Evolutionary conservation across 176 grass and related monocot genomes (phyloP), one percentile per base, ranked within the genome.

Genomic region (Triticum urartu): DNA sequence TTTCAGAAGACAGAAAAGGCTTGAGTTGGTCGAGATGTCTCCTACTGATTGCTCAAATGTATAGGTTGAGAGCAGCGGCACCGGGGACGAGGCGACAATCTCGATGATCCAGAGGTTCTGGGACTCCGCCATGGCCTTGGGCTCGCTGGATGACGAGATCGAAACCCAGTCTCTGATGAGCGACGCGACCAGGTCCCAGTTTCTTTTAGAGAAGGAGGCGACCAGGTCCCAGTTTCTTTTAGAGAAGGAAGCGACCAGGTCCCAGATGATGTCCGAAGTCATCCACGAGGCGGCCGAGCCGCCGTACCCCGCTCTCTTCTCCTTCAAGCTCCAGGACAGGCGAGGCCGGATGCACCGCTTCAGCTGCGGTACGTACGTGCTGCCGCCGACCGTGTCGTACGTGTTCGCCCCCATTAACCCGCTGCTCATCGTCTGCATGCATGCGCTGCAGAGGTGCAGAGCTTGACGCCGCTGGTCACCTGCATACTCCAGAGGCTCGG

Each of bases 61-160:
- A 3, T 48, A 94, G 92, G 89, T 94, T 64, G 91, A 97, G 72
- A 91, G 26, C 68, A 89, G 13, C 26, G 75, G 82, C 3, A 79
- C 78, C 0, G 80, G 80, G 4, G 95, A 91, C 2, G 87, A 93
- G 0, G 82, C 85, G 17, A 33, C 88, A 0, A 81, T 88, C 48
- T 94, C 92, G 10, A 70, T 90, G 79, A 93, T 97, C 65, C 92
- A 97, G 72, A 91, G 92, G 82, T 94, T 97, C 70, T 97, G 90
- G 92, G 92, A 93, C 71, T 88, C 92, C 2, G 85, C 91, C 39
- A 88, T 97, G 89, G 87, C 95, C 14, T 67, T 89, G 63, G 69
- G 84, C 6, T 89, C 89, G 20, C 21, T 88, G 0, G 82, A 89
- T 0, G 89, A 94, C n/a, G 91, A 97, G 59, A 80, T 59, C 11